Evolutionary conservation across 202 grass and related monocot genomes (phyloP), one percentile per base, ranked within the genome.

Genomic region (Thinopyrum obtusiflorum): DNA sequence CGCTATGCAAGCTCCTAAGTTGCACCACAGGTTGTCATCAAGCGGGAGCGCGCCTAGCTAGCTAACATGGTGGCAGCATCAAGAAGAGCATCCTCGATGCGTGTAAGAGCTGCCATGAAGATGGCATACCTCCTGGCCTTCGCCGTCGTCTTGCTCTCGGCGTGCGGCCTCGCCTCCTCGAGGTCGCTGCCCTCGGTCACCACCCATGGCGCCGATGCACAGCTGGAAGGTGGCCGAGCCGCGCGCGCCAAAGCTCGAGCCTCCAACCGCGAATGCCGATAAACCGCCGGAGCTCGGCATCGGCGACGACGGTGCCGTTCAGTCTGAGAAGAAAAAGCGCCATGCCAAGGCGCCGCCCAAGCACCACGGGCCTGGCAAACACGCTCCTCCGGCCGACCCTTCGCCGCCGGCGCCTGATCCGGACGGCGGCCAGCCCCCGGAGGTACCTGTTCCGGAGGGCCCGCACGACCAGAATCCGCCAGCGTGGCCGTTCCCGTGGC

Each of bases 261-360:
- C 49, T 23, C 61, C 87, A 24, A 18, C 40, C 0, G 81, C 76
- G 20, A 66, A 36, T 13, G n/a, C 65, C 2, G 11, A 60, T 28
- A 29, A 49, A 11, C 25, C 69, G 65, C 53, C 71, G 39, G 62
- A 24, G 60, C 61, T 26, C 12, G 44, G 42, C 9, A 29, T 47
- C 15, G 28, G 15, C 15, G 5, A 12, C 1, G 26, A 18, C 17
- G 17, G 9, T 12, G 8, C 15, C 44, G 4, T 47, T 15, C 40
- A 73, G 15, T 9, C 70, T 64, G 20, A 24, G 33, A 86, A 67
- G 67, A 80, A 47, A 28, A 83, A 83, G 35, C 35, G 57, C 20
- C 65, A 64, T 7, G 53, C 28, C 15, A 86, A 89, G 71, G 8
- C 79, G 53, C 83, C 88, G 73, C 79, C 79, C 88, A 89, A 79